Percentiles rank a stretch among this genome's conserved stretches.
phyloP scores from a whole-genome alignment of 192 early-diverging fungal species.

The Cetraspora pellucida region DNA sequence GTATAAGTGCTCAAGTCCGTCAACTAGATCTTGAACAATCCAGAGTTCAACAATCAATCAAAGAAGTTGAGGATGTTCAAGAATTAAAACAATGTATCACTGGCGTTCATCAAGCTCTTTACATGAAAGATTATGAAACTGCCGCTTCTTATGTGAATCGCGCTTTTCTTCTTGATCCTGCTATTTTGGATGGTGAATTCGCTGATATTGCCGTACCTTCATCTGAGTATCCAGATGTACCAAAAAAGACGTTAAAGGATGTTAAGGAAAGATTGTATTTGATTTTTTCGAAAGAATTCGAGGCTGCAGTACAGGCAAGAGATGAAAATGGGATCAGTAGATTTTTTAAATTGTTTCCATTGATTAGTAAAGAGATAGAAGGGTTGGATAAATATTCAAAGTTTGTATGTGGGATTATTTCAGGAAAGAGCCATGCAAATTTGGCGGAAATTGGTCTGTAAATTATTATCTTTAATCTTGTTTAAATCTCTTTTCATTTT shows the following conservation, averaged over 20 bases:
- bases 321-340: constrained; percentile 79
- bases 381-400: constrained; percentile 87
- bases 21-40: constrained; percentile 82
- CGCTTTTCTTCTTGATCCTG: constrained; percentile 59
- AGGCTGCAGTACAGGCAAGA: constrained; percentile 66
- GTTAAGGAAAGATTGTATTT: constrained; percentile 66
- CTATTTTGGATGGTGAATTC: constrained; percentile 63
- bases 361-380: constrained; percentile 78
- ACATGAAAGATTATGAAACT: constrained; percentile 63
- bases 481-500: constrained; percentile 2
- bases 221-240: constrained; percentile 57
- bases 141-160: constrained; percentile 68
- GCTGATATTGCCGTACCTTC: constrained; percentile 61
- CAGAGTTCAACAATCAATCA: constrained; percentile 68
- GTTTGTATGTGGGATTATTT: constrained; percentile 82
- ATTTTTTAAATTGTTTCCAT: constrained; percentile 89
- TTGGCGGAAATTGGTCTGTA: constrained; percentile 51
- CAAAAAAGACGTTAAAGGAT: constrained; percentile 56
- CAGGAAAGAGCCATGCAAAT: constrained; percentile 71
- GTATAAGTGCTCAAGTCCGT: constrained; percentile 83
- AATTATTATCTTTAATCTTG: background rate
- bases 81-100: constrained; percentile 72
- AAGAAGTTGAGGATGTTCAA: constrained; percentile 73
- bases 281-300: constrained; percentile 79
- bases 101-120: constrained; percentile 66